phyloP scores from a whole-genome alignment of 202 grass and related monocot species.

The Digitaria exilis region DNA sequence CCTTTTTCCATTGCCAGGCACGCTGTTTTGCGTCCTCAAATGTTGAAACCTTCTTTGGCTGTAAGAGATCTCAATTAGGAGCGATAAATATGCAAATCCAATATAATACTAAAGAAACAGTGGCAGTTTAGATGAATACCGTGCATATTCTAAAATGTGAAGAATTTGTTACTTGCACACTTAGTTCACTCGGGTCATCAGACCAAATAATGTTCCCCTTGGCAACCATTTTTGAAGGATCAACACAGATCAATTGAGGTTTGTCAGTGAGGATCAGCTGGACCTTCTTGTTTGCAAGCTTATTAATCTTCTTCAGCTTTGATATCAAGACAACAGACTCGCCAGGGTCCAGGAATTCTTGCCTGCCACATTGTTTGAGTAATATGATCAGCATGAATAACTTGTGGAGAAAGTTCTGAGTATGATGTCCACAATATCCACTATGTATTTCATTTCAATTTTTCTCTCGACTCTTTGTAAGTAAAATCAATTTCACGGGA shows the following conservation, averaged over 20 bases:
- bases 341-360: conserved; percentile 89
- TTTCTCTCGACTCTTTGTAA: conserved; percentile 32
- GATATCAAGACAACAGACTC: conserved; percentile 96
- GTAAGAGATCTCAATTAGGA: conserved; percentile 37
- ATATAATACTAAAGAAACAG: not conserved
- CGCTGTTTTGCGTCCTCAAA: conserved; percentile 91
- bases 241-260: conserved; percentile 86
- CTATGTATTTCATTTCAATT: conserved; percentile 9
- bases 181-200: conserved; percentile 70
- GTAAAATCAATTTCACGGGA: conserved; percentile 27
- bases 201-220: conserved; percentile 89
- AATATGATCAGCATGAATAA: conserved; percentile 38
- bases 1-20: conserved; percentile 95
- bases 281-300: conserved; percentile 96
- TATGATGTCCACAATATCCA: not conserved
- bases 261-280: conserved; percentile 94
- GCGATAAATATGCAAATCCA: not conserved
- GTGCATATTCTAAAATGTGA: conserved; percentile 96
- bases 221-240: conserved; percentile 88
- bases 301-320: conserved; percentile 95
- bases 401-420: conserved; percentile 23
- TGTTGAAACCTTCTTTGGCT: conserved; percentile 87
- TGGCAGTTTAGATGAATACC: conserved; percentile 44
- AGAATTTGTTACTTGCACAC: conserved; percentile 70
- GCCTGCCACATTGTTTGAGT: conserved; percentile 59